phyloP scores from a whole-genome alignment of 2,329 filamentous ascomycete species.

The Sporothrix variecibatus region DNA sequence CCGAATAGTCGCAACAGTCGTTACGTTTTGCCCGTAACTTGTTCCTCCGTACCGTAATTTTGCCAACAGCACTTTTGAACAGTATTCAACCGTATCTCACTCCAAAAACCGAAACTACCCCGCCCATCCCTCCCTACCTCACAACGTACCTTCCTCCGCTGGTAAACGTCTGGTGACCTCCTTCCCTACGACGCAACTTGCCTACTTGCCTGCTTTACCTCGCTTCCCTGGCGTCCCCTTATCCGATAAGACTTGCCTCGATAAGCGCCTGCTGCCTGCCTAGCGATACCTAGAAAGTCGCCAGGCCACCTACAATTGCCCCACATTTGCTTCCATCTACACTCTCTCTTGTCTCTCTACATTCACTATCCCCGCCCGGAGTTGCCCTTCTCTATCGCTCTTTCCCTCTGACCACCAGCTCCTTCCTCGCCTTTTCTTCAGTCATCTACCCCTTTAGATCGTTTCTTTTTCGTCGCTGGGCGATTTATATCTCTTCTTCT shows the following conservation, averaged over 20 bases:
- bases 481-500: background rate
- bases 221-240: background rate
- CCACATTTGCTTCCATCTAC: background rate
- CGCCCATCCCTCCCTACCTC: conserved; percentile 5
- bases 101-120: background rate
- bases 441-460: background rate
- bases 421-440: background rate
- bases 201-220: background rate
- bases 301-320: conserved; percentile 5
- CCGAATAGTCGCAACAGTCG: background rate
- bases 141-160: background rate
- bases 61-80: background rate
- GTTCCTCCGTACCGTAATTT: background rate
- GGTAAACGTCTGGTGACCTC: conserved; percentile 10
- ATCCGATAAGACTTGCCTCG: conserved; percentile 14
- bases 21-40: background rate
- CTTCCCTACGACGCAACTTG: background rate
- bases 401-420: conserved; percentile 1
- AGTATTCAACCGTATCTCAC: background rate
- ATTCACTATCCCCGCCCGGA: conserved; percentile 18
- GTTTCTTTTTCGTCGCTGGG: background rate
- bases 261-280: conserved; percentile 18
- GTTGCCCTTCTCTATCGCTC: conserved; percentile 9
- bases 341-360: background rate
- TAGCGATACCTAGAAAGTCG: background rate